Base-by-base conservation (phyloP, 2,329 filamentous ascomycete species). In the Scorias spongiosa region DNA sequence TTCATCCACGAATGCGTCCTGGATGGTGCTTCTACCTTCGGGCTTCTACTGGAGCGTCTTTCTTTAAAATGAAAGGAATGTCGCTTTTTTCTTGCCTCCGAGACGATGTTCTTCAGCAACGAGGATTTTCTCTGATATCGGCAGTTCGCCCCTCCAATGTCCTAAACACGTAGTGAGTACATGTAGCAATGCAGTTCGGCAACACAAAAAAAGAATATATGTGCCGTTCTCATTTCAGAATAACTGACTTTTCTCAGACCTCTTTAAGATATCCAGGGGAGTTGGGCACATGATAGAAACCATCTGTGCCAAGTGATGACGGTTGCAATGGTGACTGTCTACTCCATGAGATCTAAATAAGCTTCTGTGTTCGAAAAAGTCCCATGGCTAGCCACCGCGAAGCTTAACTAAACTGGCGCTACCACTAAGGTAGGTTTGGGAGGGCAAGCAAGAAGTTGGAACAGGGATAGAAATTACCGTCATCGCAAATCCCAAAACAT, bases 401-500 rank as follows among this genome's bases (percentile, higher is more conserved):
- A 26, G 7, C 20, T 26, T 26, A 26, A 7, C 20, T 26, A 7
- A 26, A 26, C 20, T 26, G 4, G 20, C 20, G 3, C 20, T 7
- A 26, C 7, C 7, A 26, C 20, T 7, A 26, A 26, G 20, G 20
- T 26, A 26, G 20, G 7, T 7, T 4, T 26, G 7, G 3, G 20
- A 26, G 7, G 20, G 20, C 7, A 26, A 26, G 20, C 7, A 26
- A 26, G 20, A 26, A 26, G 7, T 7, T 26, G 20, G 4, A 26
- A 26, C 4, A 26, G 40, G 28, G 37, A 34, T 32, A 20, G 40
- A 15, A 56, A 58, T 51, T 50, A 64, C 59, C 51, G 61, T 55
- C 44, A 54, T 53, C 10, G 57, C 64, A n/a, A 65, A 52, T 29
- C 57, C 58, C 62, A 61, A 67, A 2, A 65, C 57, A 47, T 66